These are phyloP conservation scores for Bertia moriformis DNA, from an alignment of 2,329 filamentous ascomycete species.

Conservation along the genomic window DNA sequence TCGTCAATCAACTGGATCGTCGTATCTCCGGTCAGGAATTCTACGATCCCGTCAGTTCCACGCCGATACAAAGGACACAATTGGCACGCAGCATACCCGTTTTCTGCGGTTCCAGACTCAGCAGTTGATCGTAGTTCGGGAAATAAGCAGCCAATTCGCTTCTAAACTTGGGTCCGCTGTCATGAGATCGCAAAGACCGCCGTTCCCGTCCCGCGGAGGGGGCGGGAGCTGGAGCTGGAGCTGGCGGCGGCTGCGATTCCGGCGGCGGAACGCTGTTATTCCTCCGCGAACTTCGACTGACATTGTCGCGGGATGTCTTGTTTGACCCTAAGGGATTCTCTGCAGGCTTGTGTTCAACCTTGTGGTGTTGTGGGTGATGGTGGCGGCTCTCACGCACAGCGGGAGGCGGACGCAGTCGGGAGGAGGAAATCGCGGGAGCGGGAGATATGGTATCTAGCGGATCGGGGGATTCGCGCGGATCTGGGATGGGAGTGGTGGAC, in stretches of 20 bases:
- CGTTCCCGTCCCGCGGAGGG: background rate
- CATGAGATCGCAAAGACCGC: background rate
- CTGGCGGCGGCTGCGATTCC: background rate
- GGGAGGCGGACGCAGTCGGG: background rate
- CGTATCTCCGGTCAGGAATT: background rate
- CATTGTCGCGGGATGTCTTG: too few species aligned
- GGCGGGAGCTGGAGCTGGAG: background rate
- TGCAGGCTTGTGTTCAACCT: background rate
- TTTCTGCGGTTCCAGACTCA: background rate
- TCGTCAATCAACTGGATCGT: background rate
- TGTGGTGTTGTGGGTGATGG: too few species aligned
- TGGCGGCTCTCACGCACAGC: background rate
- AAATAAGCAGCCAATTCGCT: slow-evolving; percentile 1
- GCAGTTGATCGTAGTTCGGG: background rate
- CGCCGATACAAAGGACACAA: background rate
- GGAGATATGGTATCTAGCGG: slow-evolving; percentile 1
- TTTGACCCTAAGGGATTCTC: too few species aligned
- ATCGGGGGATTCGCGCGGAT: background rate
- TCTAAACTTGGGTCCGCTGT: background rate
- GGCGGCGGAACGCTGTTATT: background rate
- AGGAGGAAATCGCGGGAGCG: background rate
- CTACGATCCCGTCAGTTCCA: background rate
- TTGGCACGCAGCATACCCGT: background rate
- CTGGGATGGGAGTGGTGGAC: background rate
- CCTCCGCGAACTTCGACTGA: too few species aligned